Percentiles rank a stretch among this genome's conserved stretches.
phyloP scores from a whole-genome alignment of 2,329 filamentous ascomycete genomes.

The Hymenoscyphus fructigenus region DNA sequence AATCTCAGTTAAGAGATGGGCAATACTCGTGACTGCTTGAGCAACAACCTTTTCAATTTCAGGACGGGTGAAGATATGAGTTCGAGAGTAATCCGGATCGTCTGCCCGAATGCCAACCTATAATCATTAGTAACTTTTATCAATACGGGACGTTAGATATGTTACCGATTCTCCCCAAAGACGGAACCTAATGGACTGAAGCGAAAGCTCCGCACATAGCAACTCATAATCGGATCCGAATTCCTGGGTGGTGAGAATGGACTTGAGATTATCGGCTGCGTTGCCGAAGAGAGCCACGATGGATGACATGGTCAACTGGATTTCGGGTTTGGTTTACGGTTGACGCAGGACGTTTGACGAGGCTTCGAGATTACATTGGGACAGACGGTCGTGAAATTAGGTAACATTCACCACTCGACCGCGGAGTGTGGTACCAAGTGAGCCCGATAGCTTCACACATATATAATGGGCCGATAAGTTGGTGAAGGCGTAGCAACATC shows the following conservation, averaged over 20 bases:
- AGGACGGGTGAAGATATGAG: constrained; percentile 17
- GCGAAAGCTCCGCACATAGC: constrained; percentile 26
- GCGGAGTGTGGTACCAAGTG: background rate
- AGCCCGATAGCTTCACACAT: background rate
- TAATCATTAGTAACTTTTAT: constrained; percentile 1
- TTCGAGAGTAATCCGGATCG: constrained; percentile 14
- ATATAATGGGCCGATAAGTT: too few species aligned
- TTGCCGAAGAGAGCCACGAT: constrained; percentile 17
- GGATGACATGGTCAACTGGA: constrained; percentile 15
- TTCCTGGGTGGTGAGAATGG: constrained; percentile 22
- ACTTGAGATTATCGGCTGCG: constrained; percentile 21
- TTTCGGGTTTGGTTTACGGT: background rate
- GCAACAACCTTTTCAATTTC: constrained; percentile 24
- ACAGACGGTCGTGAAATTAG: background rate
- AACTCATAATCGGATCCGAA: constrained; percentile 29
- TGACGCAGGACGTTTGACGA: background rate
- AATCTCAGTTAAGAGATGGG: constrained; percentile 24
- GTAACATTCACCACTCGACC: background rate
- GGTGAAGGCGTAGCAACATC: background rate
- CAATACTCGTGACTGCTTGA: constrained; percentile 23
- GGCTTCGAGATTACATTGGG: background rate
- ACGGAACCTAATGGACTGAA: constrained; percentile 26
- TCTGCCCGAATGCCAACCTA: constrained; percentile 25
- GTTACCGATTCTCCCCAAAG: constrained; percentile 30
- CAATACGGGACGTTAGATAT: background rate